Evolutionary conservation across 371 early-diverging fungal genomes (phyloP).

Genomic region (Mucor saturninus): DNA sequence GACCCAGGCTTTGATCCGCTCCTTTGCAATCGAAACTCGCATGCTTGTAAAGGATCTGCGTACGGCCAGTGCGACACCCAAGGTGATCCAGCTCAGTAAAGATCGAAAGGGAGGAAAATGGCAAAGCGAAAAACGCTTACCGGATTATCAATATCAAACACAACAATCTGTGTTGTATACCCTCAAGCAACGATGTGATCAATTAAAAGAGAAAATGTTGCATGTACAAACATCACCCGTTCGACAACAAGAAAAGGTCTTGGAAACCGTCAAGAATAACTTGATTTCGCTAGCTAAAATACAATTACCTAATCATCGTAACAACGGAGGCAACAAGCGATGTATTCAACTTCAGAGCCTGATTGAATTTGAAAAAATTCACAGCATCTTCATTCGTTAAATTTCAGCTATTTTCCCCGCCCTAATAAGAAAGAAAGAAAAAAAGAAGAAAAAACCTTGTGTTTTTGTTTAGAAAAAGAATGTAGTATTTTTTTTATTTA

Average conservation of each 20-base stretch:
- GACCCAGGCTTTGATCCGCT: slow-evolving; percentile 52
- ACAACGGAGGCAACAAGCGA: slow-evolving; percentile 4
- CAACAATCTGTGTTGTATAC: slow-evolving; percentile 74
- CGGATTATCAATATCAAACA: slow-evolving; percentile 72
- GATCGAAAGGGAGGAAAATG: slow-evolving; percentile 48
- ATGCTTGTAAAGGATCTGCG: slow-evolving; percentile 55
- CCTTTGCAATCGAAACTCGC: slow-evolving; percentile 44
- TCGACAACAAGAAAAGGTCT: not conserved
- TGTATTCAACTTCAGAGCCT: slow-evolving; percentile 35
- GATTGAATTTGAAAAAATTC: slow-evolving; percentile 41
- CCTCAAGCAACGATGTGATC: slow-evolving; percentile 62
- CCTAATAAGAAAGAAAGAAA: not conserved
- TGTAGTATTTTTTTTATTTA: slow-evolving; percentile 2
- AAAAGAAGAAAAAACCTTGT: not conserved
- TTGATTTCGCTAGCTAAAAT: slow-evolving; percentile 34
- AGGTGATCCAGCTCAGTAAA: slow-evolving; percentile 46
- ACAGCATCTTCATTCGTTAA: slow-evolving; percentile 33
- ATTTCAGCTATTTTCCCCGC: not conserved
- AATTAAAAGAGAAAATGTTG: slow-evolving; percentile 51
- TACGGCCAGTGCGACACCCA: slow-evolving; percentile 55
- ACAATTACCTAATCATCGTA: slow-evolving; percentile 26
- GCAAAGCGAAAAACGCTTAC: slow-evolving; percentile 61
- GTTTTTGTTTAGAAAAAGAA: not conserved
- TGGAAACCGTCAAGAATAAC: not conserved
- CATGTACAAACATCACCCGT: slow-evolving; percentile 25